Evolutionary conservation across 768 basidiomycete genomes (phyloP).

Genomic region (Pisolithus microcarpus): DNA sequence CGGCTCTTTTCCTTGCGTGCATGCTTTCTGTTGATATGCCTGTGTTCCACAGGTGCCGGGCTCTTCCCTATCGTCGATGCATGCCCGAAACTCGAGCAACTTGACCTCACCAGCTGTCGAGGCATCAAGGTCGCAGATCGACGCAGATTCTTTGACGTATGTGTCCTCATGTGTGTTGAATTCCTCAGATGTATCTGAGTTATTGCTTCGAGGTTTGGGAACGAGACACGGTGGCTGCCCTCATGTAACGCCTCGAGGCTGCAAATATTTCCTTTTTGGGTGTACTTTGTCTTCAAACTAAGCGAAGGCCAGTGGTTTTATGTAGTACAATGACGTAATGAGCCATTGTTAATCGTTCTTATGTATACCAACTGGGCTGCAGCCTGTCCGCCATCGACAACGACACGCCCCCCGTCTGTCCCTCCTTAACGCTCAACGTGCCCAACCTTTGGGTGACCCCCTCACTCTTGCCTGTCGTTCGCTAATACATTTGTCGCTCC

Average conservation of each 20-base stretch:
- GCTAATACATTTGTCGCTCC: constrained; percentile 8
- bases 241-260: too few species aligned
- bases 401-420: background rate
- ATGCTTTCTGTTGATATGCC: background rate
- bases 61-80: constrained; percentile 52
- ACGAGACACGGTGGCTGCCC: too few species aligned
- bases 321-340: background rate
- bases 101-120: constrained; percentile 64
- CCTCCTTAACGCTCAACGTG: constrained; percentile 1
- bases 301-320: background rate
- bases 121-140: constrained; percentile 53
- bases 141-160: constrained; percentile 60
- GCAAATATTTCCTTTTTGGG: background rate
- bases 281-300: background rate
- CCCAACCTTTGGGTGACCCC: background rate
- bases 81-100: constrained; percentile 43
- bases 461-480: constrained; percentile 1
- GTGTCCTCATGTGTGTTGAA: background rate
- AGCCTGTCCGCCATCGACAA: background rate
- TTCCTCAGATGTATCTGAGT: background rate
- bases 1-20: constrained; percentile 11
- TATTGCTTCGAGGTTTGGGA: constrained; percentile 19
- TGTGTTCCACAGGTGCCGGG: constrained; percentile 36
- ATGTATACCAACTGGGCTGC: background rate
- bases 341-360: background rate